phyloP scores from a whole-genome alignment of 306 rosid species.

The Quercus glauca region DNA sequence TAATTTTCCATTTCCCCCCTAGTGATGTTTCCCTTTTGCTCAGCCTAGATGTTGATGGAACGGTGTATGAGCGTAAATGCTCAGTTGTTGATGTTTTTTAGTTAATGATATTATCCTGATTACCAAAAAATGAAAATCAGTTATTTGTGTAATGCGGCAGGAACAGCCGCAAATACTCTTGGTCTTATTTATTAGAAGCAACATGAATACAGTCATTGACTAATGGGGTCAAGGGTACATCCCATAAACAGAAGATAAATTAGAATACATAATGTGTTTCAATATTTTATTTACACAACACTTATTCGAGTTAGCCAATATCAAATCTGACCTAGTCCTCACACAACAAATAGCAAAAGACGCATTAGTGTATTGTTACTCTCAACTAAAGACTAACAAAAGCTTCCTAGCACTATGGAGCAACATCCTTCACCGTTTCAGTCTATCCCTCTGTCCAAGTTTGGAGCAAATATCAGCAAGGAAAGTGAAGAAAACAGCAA shows the following conservation, averaged over 20 bases:
- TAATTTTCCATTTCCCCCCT: too few species aligned
- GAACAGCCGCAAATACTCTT: neutral
- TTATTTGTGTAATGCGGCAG: neutral
- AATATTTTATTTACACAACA: neutral
- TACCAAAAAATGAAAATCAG: neutral
- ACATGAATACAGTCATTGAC: neutral
- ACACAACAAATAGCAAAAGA: neutral
- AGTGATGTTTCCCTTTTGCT: too few species aligned
- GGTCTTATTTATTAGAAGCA: neutral
- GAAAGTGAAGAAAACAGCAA: slow-evolving; percentile 30
- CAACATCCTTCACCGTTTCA: slow-evolving; percentile 1
- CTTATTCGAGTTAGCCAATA: neutral
- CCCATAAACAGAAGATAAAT: neutral
- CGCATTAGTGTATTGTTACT: neutral
- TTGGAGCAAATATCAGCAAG: slow-evolving; percentile 37
- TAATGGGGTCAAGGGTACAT: neutral
- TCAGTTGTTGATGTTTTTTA: too few species aligned
- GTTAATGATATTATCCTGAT: too few species aligned
- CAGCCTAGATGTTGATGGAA: too few species aligned
- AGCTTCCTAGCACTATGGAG: neutral
- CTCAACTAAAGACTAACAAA: neutral
- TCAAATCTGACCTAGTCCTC: neutral
- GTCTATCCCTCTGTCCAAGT: slow-evolving; percentile 18
- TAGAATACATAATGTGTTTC: neutral
- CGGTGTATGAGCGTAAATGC: too few species aligned